These are phyloP conservation scores for Arctostaphylos glauca DNA, from an alignment of 148 eudicot genomes.

Conservation along the genomic window DNA sequence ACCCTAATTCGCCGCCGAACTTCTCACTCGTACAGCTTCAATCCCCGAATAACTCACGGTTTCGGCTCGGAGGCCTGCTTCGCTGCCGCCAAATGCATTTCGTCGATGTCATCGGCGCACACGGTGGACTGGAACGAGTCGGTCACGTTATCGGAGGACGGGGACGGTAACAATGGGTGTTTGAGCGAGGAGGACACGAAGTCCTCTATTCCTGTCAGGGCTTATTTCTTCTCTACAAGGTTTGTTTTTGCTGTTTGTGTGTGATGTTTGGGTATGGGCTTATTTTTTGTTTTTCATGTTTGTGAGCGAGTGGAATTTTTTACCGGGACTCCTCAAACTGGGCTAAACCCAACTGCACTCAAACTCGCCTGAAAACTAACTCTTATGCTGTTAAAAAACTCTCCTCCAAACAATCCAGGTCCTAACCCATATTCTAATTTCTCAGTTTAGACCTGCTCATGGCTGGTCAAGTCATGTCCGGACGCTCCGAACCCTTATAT, in stretches of 20 bases:
- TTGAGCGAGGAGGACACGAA: constrained; percentile 22
- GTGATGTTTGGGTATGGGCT: neutral
- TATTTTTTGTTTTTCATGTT: neutral
- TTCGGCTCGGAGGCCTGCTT: constrained; percentile 3
- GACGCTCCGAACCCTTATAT: no score
- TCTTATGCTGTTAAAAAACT: no score
- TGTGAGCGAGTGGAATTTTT: neutral
- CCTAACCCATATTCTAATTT: no score
- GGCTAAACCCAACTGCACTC: no score
- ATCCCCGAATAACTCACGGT: neutral
- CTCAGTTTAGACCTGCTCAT: no score
- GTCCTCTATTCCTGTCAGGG: constrained; percentile 72
- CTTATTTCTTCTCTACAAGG: constrained; percentile 93
- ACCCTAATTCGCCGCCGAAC: constrained; percentile 20
- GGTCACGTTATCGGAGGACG: constrained; percentile 38
- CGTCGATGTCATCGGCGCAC: constrained; percentile 34
- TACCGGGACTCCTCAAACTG: no score
- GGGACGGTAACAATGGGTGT: constrained; percentile 19
- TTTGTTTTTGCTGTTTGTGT: constrained; percentile 11
- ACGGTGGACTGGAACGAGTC: constrained; percentile 51
- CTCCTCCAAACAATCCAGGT: no score
- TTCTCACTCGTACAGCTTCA: constrained; percentile 8
- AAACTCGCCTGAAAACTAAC: no score
- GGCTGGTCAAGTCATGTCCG: no score
- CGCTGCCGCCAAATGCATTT: constrained; percentile 31